Conservation (phyloP, 1,139 yeast species). For the Casaregolazyma lundiana region DNA sequence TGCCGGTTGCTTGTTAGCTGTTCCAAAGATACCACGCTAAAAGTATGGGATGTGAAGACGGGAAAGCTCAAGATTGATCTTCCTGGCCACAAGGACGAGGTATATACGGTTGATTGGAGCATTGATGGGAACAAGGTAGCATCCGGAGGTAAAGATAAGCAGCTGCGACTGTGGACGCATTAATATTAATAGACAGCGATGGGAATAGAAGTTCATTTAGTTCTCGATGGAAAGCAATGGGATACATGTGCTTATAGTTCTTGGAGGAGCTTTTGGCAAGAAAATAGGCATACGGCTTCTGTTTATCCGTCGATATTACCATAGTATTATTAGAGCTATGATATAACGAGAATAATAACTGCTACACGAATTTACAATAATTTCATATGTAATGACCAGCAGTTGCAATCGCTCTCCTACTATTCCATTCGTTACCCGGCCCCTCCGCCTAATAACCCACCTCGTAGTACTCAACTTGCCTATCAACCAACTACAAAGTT, state of each 20-base stretch:
- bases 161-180: constrained; percentile 89
- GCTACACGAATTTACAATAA: no score
- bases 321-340: no score
- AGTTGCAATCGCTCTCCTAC: background rate
- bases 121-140: constrained; percentile 89
- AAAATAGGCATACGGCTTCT: no score
- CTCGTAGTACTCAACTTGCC: background rate
- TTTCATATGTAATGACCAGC: no score
- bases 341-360: no score
- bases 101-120: constrained; percentile 97
- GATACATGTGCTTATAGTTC: no score
- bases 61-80: constrained; percentile 79
- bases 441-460: background rate
- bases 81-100: constrained; percentile 96
- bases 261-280: no score
- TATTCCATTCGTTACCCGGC: background rate
- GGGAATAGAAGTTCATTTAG: background rate
- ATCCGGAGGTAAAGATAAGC: constrained; percentile 95
- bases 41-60: constrained; percentile 93
- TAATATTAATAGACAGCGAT: constrained; percentile 24
- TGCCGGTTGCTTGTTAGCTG: constrained; percentile 86
- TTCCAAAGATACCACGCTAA: constrained; percentile 93
- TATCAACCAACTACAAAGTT: background rate
- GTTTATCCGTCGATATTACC: no score
- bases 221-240: no score